phyloP scores from a whole-genome alignment of 345 rosid genomes.

The Hypericum androsaemum region DNA sequence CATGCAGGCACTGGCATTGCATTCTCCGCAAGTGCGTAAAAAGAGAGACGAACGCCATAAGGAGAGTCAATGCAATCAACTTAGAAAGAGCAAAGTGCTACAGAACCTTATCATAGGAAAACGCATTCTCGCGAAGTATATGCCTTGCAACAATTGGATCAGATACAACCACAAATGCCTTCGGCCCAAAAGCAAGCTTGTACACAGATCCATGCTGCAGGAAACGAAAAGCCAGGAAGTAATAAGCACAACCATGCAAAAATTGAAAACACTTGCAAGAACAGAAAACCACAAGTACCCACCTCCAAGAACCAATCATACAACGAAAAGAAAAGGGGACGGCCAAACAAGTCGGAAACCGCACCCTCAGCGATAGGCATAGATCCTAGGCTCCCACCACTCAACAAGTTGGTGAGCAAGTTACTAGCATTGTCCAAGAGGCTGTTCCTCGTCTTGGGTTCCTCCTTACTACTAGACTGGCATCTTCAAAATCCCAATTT shows the following conservation, averaged over 20 bases:
- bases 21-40: no score
- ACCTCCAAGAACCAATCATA: slow-evolving; percentile 95
- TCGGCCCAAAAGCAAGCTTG: slow-evolving; percentile 97
- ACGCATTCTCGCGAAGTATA: slow-evolving; percentile 76
- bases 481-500: slow-evolving; percentile 41
- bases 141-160: slow-evolving; percentile 84
- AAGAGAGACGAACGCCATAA: no score
- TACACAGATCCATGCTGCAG: slow-evolving; percentile 85
- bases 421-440: slow-evolving; percentile 81
- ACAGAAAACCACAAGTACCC: slow-evolving; percentile 1
- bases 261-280: background rate
- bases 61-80: background rate
- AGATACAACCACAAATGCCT: slow-evolving; percentile 91
- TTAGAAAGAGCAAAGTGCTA: background rate
- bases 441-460: slow-evolving; percentile 43
- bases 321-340: slow-evolving; percentile 74
- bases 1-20: no score
- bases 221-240: slow-evolving; percentile 10
- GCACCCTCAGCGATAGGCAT: slow-evolving; percentile 93
- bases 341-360: slow-evolving; percentile 77
- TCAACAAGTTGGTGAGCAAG: slow-evolving; percentile 65
- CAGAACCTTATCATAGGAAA: slow-evolving; percentile 81
- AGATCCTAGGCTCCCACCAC: slow-evolving; percentile 67
- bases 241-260: background rate
- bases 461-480: slow-evolving; percentile 46